Conservation (phyloP, 805 yeast genomes). For the Suhomyces sp. region DNA sequence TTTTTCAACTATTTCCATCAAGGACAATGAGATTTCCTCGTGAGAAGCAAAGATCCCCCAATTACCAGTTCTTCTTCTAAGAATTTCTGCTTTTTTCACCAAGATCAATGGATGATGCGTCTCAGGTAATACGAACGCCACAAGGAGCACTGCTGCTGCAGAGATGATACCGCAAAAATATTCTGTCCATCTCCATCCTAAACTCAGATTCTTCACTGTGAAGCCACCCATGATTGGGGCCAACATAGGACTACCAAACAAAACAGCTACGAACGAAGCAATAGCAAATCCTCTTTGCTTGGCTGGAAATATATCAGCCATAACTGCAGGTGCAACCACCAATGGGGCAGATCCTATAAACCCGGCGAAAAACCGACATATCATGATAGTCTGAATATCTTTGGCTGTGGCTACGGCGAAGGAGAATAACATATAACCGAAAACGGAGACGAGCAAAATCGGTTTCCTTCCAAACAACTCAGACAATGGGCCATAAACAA, state of each 20-base stretch:
- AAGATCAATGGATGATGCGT: slow-evolving; percentile 40
- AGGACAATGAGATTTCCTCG: slow-evolving; percentile 29
- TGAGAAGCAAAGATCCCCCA: slow-evolving; percentile 41
- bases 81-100: slow-evolving; percentile 30
- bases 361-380: slow-evolving; percentile 79
- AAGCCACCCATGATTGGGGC: slow-evolving; percentile 65
- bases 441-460: slow-evolving; percentile 44
- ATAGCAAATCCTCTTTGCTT: slow-evolving; percentile 72
- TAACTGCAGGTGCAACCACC: slow-evolving; percentile 82
- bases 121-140: slow-evolving; percentile 34
- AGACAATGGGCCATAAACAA: slow-evolving; percentile 35
- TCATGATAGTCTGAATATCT: slow-evolving; percentile 71
- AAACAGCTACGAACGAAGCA: slow-evolving; percentile 65
- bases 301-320: slow-evolving; percentile 76
- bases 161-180: slow-evolving; percentile 49
- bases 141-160: slow-evolving; percentile 27
- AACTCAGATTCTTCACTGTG: slow-evolving; percentile 33
- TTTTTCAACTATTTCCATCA: slow-evolving; percentile 34
- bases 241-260: slow-evolving; percentile 74
- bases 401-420: slow-evolving; percentile 75
- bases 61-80: slow-evolving; percentile 40
- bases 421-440: slow-evolving; percentile 31
- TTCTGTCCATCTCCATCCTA: slow-evolving; percentile 59
- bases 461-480: slow-evolving; percentile 34
- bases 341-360: slow-evolving; percentile 81